Percentiles rank a stretch among this genome's conserved stretches.
phyloP scores from a whole-genome alignment of 2,329 filamentous ascomycete genomes.

The Botrytis cinerea region DNA sequence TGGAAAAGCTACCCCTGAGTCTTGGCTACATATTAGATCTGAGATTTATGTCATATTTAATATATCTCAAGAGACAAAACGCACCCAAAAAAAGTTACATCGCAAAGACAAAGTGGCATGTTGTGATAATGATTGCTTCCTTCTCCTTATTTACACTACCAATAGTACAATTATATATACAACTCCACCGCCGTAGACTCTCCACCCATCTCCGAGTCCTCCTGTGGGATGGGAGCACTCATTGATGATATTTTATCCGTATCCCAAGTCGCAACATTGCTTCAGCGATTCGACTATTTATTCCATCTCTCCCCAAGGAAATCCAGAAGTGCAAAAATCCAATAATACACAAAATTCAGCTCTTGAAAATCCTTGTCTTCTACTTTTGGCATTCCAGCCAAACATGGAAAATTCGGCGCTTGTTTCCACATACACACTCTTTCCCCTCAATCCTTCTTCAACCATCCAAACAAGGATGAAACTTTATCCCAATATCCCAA shows the following conservation, averaged over 20 bases:
- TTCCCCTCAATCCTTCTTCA: not conserved
- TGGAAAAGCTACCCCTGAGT: conserved; percentile 4
- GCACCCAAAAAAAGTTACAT: not conserved
- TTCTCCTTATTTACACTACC: conserved; percentile 4
- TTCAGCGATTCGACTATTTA: conserved; percentile 1
- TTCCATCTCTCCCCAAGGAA: not conserved
- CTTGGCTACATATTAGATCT: conserved; percentile 4
- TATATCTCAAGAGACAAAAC: not conserved
- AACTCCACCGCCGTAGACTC: not conserved
- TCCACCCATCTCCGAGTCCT: not conserved
- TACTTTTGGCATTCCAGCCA: conserved; percentile 22
- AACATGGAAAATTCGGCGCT: not conserved
- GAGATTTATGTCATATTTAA: conserved; percentile 10
- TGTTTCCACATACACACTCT: conserved; percentile 6
- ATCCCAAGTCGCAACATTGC: not conserved
- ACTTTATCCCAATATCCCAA: conserved; percentile 12
- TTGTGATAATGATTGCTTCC: conserved; percentile 1
- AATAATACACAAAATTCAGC: conserved; percentile 38
- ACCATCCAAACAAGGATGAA: conserved; percentile 11
- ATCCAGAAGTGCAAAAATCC: conserved; percentile 21
- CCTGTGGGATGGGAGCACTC: not conserved
- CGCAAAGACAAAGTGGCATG: not conserved
- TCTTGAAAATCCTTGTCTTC: conserved; percentile 38
- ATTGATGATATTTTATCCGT: not conserved
- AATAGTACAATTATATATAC: conserved; percentile 5